Evolutionary conservation across 2,329 filamentous ascomycete species (phyloP), one percentile per base, ranked within the genome.

Genomic region (Catunica adiposa): DNA sequence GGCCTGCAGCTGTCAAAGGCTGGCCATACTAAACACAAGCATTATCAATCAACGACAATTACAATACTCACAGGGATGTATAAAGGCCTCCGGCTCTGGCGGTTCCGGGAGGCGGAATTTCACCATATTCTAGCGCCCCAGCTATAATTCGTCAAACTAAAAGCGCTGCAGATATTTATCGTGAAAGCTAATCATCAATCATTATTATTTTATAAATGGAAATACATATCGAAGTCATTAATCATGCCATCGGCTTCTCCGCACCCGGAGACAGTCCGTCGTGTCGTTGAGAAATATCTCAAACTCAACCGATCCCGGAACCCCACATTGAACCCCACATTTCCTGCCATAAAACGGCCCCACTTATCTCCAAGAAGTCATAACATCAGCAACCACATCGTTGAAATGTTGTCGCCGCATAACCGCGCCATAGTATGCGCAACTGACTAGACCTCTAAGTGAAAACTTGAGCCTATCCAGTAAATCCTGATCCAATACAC

Each of bases 321-420:
- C 29, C 29, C 29, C 29, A 34, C 11, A 34, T 34, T 34, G n/a
- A 44, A n/a, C 37, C 2, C 37, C n/a, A 11, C n/a, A 14, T 38
- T 38, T 38, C 37, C 37, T 7, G 20, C 15, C 40, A n/a, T n/a
- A 1, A 7, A 17, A n/a, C n/a, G 8, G 15, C 11, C 40, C 40
- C 20, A 17, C 17, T 14, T 22, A n/a, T n/a, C 40, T 22, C 40
- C 40, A n/a, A n/a, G n/a, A n/a, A n/a, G 15, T 17, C 34, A 52
- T 17, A 8, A 54, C 54, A 37, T 58, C 57, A 25, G 50, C 44
- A 15, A 56, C 53, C 14, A 55, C 46, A 26, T 58, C 57, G 11
- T 58, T 48, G 26, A 54, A 56, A 25, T 56, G 29, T 9, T 40
- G 38, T 25, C 57, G 31, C 23, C 44, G 31, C 34, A 58, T 58